A percentile compares a stretch with the other conserved stretches of the same genome.
These are phyloP conservation scores for Tylopilus rubrobrunneus DNA, from an alignment of 768 basidiomycete genomes.

Conservation along the genomic window DNA sequence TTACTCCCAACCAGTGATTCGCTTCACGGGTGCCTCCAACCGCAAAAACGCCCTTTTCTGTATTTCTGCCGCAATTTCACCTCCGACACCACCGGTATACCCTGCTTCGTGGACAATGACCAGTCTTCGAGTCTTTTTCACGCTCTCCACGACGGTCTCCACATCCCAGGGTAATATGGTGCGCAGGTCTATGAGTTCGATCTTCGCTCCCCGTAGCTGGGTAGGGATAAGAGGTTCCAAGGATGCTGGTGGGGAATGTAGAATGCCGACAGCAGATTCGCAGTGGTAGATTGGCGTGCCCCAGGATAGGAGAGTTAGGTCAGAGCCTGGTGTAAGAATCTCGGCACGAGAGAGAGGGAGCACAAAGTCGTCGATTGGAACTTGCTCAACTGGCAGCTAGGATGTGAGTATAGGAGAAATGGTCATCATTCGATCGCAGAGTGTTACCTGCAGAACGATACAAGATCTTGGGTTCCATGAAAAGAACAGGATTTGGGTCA, in stretches of 20 bases:
- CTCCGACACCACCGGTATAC: conserved; percentile 81
- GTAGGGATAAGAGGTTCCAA: conserved; percentile 64
- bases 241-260: conserved; percentile 60
- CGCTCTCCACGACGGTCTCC: conserved; percentile 75
- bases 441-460: conserved; percentile 79
- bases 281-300: conserved; percentile 93
- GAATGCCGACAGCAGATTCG: conserved; percentile 74
- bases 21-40: conserved; percentile 80
- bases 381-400: conserved; percentile 69
- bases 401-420: conserved; percentile 2
- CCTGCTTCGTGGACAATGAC: conserved; percentile 93
- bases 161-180: conserved; percentile 90
- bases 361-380: conserved; percentile 81
- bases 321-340: conserved; percentile 64
- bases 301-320: conserved; percentile 89
- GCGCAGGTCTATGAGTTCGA: conserved; percentile 89
- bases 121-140: conserved; percentile 77
- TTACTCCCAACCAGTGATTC: conserved; percentile 94
- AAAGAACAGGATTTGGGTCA: conserved; percentile 90
- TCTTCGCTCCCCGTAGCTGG: conserved; percentile 59
- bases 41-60: conserved; percentile 87
- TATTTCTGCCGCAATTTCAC: conserved; percentile 88
- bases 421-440: not conserved
- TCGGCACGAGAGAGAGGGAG: conserved; percentile 86
- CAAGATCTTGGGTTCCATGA: conserved; percentile 93